Percentiles rank a stretch among this genome's conserved stretches.
Conservation (phyloP, 306 rosid species). For the Inga leiocalycina region DNA sequence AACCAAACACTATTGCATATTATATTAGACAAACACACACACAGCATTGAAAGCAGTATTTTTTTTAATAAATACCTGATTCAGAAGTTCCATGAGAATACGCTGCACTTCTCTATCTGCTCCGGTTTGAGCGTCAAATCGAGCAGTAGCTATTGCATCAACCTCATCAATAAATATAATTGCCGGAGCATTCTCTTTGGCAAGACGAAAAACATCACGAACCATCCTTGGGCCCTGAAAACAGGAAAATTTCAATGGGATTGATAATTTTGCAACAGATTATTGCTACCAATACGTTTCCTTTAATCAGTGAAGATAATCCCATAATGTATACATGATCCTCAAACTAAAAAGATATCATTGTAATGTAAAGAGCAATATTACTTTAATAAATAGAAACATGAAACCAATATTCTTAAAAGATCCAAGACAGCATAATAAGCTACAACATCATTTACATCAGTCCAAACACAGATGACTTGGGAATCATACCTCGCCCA, state of each 20-base stretch:
- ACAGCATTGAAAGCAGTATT: slow-evolving; percentile 10
- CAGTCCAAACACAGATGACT: slow-evolving; percentile 13
- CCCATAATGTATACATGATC: background rate
- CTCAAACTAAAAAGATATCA: slow-evolving; percentile 5
- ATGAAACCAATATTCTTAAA: slow-evolving; percentile 2
- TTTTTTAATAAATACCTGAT: slow-evolving; percentile 62
- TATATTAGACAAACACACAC: background rate
- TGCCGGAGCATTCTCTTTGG: slow-evolving; percentile 99
- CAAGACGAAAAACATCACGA: slow-evolving; percentile 99
- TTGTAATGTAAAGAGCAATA: slow-evolving; percentile 7
- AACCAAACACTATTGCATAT: background rate
- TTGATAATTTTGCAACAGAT: slow-evolving; percentile 3
- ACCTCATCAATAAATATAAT: slow-evolving; percentile 99
- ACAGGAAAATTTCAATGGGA: slow-evolving; percentile 12
- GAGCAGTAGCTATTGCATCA: slow-evolving; percentile 98
- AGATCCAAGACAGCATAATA: background rate
- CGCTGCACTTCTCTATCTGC: slow-evolving; percentile 99
- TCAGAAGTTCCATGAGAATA: slow-evolving; percentile 97
- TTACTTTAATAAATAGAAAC: background rate
- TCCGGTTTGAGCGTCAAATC: slow-evolving; percentile 99
- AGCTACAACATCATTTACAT: background rate
- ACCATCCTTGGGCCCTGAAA: slow-evolving; percentile 95
- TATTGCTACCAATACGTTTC: slow-evolving; percentile 12
- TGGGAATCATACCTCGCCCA: slow-evolving; percentile 86
- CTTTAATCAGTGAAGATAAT: background rate